Evolutionary conservation across 805 yeast genomes (phyloP).

Genomic region (Phaffomyces antillensis): DNA sequence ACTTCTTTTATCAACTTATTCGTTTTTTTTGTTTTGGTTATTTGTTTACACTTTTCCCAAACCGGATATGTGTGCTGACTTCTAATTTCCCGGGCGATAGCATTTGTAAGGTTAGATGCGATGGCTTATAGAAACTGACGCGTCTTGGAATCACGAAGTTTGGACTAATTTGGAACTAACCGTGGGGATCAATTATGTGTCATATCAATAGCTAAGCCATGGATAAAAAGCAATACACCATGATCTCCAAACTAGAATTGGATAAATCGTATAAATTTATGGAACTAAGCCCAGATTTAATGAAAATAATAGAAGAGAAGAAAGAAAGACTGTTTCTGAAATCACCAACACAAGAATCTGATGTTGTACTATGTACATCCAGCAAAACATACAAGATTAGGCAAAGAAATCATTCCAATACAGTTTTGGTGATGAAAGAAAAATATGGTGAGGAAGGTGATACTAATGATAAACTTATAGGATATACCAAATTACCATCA

Average conservation of each 20-base stretch:
- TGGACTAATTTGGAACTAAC: too few relatives aligned
- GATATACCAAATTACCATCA: constrained; percentile 27
- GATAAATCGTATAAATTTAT: constrained; percentile 38
- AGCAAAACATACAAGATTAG: constrained; percentile 55
- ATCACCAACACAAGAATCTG: constrained; percentile 26
- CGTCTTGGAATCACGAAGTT: too few relatives aligned
- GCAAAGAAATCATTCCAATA: constrained; percentile 83
- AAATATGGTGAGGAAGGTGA: constrained; percentile 18
- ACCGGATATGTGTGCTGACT: neutral
- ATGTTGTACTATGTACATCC: constrained; percentile 56
- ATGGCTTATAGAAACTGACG: too few relatives aligned
- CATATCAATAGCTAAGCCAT: neutral
- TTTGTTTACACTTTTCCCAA: constrained; percentile 1
- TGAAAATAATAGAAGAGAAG: constrained; percentile 28
- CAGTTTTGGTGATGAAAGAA: constrained; percentile 48
- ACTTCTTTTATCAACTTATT: neutral
- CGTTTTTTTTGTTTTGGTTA: neutral
- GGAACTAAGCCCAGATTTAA: constrained; percentile 45
- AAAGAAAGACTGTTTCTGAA: constrained; percentile 22
- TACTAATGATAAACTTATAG: constrained; percentile 23
- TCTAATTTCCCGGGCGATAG: neutral
- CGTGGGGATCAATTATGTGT: too few relatives aligned
- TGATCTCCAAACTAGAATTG: constrained; percentile 10
- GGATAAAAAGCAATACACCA: neutral
- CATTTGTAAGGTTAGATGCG: too few relatives aligned